Evolutionary conservation across 176 grass and related monocot genomes (phyloP), one percentile per base, ranked within the genome.

Genomic region (Cenchrus fungigraminus): DNA sequence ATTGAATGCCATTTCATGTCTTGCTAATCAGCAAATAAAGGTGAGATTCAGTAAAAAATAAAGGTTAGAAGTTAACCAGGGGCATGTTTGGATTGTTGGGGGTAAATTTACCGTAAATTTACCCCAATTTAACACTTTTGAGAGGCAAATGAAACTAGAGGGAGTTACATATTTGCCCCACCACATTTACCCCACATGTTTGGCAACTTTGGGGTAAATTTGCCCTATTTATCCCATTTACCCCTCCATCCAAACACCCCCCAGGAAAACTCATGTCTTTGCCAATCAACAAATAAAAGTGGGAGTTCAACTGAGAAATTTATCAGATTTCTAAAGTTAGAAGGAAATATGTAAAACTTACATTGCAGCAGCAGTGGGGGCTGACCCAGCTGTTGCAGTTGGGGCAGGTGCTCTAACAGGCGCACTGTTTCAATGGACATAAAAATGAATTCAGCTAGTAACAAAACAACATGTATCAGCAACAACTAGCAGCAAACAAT

Each of bases 401-500:
- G 90, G 83, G 77, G 65, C 40, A 62, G 91, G 71, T 70, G 87
- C 82, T 71, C 82, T 86, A 78, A 66, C 53, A 79, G 90, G 90
- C 80, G 78, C 71, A 60, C 90, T 91, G 62, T 52, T 89, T 81
- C 31, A 76, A 37, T 80, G 77, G 59, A 66, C 14, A n/a, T 20
- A 82, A 46, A 20, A 65, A 49, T 25, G 37, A 81, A 71, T 66
- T 85, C 75, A 91, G 77, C 76, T 80, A 68, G 66, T 43, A 68
- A 37, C 16, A 44, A 19, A 68, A 68, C 34, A 66, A 15, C 64
- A 68, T 44, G 16, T 68, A 68, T 68, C 45, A 9, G 8, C 66
- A 20, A 68, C 15, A 68, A 68, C 34, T 19, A 44, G 34, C 17
- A 60, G 57, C 65, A 68, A 68, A 43, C 16, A 68, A 68, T 44